Percentiles rank a stretch among this genome's conserved stretches.
These are phyloP conservation scores for Madurella mycetomatis DNA, from an alignment of 2,329 filamentous ascomycete species.

Conservation along the genomic window DNA sequence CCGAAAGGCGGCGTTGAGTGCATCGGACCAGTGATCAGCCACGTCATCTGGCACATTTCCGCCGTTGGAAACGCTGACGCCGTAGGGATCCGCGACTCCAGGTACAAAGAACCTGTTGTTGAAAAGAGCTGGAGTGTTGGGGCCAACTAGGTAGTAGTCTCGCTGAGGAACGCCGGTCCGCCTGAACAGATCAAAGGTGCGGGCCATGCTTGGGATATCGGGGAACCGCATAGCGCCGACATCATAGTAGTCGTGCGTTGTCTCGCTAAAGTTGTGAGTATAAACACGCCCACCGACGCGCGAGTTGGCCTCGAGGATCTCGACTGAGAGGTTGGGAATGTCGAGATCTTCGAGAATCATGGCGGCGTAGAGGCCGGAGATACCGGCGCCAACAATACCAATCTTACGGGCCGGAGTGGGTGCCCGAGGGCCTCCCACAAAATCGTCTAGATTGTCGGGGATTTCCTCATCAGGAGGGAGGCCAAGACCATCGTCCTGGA, in stretches of 20 bases:
- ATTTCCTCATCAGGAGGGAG: neutral
- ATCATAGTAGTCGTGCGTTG: constrained; percentile 37
- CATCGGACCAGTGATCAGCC: neutral
- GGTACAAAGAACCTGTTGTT: neutral
- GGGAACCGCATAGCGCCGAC: constrained; percentile 40
- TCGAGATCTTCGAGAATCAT: constrained; percentile 31
- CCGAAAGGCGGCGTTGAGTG: neutral
- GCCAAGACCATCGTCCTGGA: neutral
- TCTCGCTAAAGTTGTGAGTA: constrained; percentile 31
- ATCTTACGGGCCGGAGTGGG: constrained; percentile 9
- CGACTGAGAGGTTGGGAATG: constrained; percentile 23
- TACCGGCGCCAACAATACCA: constrained; percentile 36
- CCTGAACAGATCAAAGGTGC: constrained; percentile 26
- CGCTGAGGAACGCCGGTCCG: neutral
- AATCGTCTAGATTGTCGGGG: too few relatives aligned
- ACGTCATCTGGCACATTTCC: neutral
- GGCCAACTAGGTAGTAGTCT: neutral
- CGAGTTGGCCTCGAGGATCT: constrained; percentile 34
- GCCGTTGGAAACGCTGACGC: neutral
- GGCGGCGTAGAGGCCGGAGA: constrained; percentile 34
- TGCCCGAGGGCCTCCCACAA: too few relatives aligned
- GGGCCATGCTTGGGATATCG: constrained; percentile 29
- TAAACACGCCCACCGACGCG: constrained; percentile 34
- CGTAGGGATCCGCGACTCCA: neutral
- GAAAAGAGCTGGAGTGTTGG: neutral